Conservation (phyloP, 176 grass and related monocot genomes). For the Elymus sibiricus region DNA sequence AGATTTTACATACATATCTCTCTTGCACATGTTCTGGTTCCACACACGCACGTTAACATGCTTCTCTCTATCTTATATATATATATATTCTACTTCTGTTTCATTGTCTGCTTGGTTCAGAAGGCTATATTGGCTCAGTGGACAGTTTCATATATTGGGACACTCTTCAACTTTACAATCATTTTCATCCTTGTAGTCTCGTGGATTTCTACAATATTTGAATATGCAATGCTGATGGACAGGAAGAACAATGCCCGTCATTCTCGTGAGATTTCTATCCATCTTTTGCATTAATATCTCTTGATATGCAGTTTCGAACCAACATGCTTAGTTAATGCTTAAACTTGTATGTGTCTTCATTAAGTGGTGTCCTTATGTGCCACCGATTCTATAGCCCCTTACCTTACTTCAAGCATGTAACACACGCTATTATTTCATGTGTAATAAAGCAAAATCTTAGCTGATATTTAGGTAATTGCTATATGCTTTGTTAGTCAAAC, state of each 20-base stretch:
- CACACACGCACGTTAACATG: no score
- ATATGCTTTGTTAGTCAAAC: background rate
- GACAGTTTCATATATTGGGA: constrained; percentile 68
- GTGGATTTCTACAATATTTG: no score
- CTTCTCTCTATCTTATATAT: background rate
- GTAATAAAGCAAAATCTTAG: background rate
- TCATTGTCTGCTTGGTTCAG: background rate
- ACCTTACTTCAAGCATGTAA: background rate
- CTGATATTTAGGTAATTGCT: background rate
- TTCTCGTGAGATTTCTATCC: background rate
- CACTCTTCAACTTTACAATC: constrained; percentile 84
- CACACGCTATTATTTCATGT: background rate
- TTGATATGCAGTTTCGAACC: background rate
- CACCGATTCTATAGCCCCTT: background rate
- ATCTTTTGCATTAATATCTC: background rate
- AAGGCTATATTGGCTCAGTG: constrained; percentile 71
- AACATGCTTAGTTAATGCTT: background rate
- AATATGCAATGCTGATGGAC: background rate
- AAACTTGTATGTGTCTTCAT: background rate
- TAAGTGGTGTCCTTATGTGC: background rate
- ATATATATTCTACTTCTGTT: background rate
- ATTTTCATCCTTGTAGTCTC: constrained; percentile 35
- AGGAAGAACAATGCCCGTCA: background rate
- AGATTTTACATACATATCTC: no score
- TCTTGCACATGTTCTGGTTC: no score